These are phyloP conservation scores for Phytophthora hybrid DNA, from an alignment of 352 stramenopile species.

Conservation along the genomic window DNA sequence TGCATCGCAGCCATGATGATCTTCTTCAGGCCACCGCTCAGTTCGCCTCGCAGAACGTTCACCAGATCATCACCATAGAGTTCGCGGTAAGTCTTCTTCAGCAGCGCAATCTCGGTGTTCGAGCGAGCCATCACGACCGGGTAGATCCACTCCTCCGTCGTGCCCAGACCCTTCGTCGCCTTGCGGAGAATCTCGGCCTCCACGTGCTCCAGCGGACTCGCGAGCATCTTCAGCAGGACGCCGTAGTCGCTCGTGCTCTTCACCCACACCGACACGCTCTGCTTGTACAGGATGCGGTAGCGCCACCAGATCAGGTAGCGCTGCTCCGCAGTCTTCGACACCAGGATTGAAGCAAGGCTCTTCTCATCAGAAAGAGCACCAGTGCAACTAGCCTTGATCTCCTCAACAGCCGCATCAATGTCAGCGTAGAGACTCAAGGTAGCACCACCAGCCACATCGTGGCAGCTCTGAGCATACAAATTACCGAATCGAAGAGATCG, in stretches of 20 bases:
- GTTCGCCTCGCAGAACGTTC: slow-evolving; percentile 47
- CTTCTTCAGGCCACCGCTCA: slow-evolving; percentile 68
- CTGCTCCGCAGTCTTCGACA: slow-evolving; percentile 32
- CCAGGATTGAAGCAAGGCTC: slow-evolving; percentile 24
- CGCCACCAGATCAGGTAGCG: slow-evolving; percentile 40
- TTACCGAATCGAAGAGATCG: slow-evolving; percentile 12
- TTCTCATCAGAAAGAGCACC: slow-evolving; percentile 20
- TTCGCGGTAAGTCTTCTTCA: slow-evolving; percentile 75
- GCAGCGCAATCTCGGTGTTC: slow-evolving; percentile 66
- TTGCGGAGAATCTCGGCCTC: slow-evolving; percentile 66
- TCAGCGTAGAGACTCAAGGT: slow-evolving; percentile 33
- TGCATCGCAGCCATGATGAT: slow-evolving; percentile 58
- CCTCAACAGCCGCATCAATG: slow-evolving; percentile 51
- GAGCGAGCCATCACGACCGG: slow-evolving; percentile 59
- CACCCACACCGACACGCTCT: slow-evolving; percentile 63
- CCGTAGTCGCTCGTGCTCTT: slow-evolving; percentile 64
- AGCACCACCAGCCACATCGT: slow-evolving; percentile 2
- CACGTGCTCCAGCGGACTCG: slow-evolving; percentile 56
- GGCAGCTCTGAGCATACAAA: slow-evolving; percentile 12
- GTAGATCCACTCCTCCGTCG: slow-evolving; percentile 65
- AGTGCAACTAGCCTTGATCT: slow-evolving; percentile 41
- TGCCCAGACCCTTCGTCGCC: slow-evolving; percentile 42
- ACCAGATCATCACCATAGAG: slow-evolving; percentile 58
- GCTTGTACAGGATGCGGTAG: slow-evolving; percentile 59
- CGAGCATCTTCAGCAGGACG: slow-evolving; percentile 59